Base-by-base conservation (phyloP, 1,139 yeast genomes). In the Scheffersomyces insectosa region DNA sequence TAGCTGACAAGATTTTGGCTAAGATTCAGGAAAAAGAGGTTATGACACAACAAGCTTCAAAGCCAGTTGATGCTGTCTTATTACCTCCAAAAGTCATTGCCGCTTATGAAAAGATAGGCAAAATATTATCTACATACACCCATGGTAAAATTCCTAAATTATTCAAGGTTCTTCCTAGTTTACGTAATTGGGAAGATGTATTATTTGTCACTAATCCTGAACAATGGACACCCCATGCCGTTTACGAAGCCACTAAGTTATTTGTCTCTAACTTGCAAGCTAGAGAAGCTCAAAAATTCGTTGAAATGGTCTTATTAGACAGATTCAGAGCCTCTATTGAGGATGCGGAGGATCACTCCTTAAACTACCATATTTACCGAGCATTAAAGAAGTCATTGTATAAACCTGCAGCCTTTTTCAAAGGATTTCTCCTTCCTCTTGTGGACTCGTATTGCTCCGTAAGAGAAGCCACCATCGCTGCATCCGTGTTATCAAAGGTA, bases 371-470 rank as follows among this genome's bases (percentile, higher is more conserved):
- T 62, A 75, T 93, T 39, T 93, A 93, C 66, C 81, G 97, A 59
- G 84, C 99, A 1, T 71, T 93, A 54, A 91, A 91, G 65, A 95
- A 95, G 68, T 82, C 97, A 1, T 77, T 95, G 43, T 93, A 93
- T 72, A 95, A 93, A 66, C 99, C 99, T 23, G 93, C 95, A 44
- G 99, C 99, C 12, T 95, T 91, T 59, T 93, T 93, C 77, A 91
- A 90, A 66, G 99, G 99, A 1, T 91, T 93, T 58, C 72, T 93
- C 46, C 88, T 93, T 61, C 98, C 98, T 11, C 73, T 93, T 46
- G 88, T 89, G 27, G 95, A 88, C 59, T 79, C 83, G 12, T 85
- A 83, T 47, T 91, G 98, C 66, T 77, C 96, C 7, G 85, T 88
- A 13, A 81, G 96, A 60, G 99, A 93, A 63, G 98, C 99, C 1